These are phyloP conservation scores for Phaeotremella fagi DNA, from an alignment of 768 basidiomycete genomes.

Conservation along the genomic window DNA sequence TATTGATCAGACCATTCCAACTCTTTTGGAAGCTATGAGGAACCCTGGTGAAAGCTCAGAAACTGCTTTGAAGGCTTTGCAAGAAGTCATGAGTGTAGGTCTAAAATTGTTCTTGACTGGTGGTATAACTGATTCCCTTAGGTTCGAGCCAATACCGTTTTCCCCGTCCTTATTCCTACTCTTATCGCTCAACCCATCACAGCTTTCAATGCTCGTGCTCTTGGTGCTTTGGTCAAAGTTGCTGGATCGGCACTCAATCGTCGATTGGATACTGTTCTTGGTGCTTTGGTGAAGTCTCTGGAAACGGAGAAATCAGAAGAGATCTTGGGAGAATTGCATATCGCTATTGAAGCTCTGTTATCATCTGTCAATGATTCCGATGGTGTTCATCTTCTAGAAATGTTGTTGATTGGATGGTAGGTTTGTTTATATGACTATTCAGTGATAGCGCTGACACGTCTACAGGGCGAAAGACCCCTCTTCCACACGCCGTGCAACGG, in stretches of 20 bases:
- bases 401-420: constrained; percentile 81
- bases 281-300: constrained; percentile 68
- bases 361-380: constrained; percentile 77
- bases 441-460: not conserved
- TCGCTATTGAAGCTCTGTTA: constrained; percentile 69
- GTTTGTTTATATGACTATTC: constrained; percentile 28
- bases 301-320: constrained; percentile 67
- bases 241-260: constrained; percentile 85
- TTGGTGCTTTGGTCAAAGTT: constrained; percentile 85
- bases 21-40: constrained; percentile 82
- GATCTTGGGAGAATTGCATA: constrained; percentile 62
- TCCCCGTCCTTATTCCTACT: constrained; percentile 94
- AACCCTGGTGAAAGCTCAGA: constrained; percentile 92
- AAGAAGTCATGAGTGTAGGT: constrained; percentile 87
- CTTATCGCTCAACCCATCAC: constrained; percentile 86
- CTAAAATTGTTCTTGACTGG: not conserved
- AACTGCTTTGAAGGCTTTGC: constrained; percentile 85
- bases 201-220: constrained; percentile 86
- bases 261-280: constrained; percentile 71
- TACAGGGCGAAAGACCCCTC: constrained; percentile 72
- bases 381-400: constrained; percentile 83
- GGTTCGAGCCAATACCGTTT: constrained; percentile 90
- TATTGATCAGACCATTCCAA: constrained; percentile 95
- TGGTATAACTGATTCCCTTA: constrained; percentile 41
- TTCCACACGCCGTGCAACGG: constrained; percentile 67